These are phyloP conservation scores for Casuarina glauca DNA, from an alignment of 306 rosid genomes.

Conservation along the genomic window DNA sequence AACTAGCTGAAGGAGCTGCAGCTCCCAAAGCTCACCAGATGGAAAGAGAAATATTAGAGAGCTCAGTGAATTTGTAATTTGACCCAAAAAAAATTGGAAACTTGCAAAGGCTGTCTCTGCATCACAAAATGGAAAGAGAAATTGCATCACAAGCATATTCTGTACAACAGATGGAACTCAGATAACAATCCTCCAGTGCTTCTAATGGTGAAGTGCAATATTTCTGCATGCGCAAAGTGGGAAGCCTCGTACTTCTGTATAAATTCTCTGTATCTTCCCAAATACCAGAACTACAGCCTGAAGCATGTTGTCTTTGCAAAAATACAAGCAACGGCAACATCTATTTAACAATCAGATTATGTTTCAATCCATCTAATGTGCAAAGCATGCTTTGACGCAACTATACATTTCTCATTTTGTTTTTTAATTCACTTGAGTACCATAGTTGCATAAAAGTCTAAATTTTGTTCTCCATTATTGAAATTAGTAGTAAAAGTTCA, in stretches of 20 bases:
- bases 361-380: background rate
- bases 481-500: conserved; percentile 1
- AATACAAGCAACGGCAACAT: background rate
- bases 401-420: background rate
- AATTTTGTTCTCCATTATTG: background rate
- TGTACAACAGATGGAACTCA: background rate
- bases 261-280: background rate
- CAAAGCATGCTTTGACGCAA: background rate
- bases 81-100: background rate
- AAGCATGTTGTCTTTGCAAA: background rate
- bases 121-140: background rate
- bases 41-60: conserved; percentile 16
- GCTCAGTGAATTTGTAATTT: conserved; percentile 11
- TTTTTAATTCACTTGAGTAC: background rate
- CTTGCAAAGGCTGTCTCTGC: conserved; percentile 6
- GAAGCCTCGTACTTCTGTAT: conserved; percentile 3
- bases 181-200: background rate
- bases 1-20: conserved; percentile 14
- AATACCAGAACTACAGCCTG: background rate
- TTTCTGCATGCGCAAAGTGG: conserved; percentile 8
- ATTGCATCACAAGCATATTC: background rate
- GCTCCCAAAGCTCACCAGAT: conserved; percentile 1
- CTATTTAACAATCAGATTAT: background rate
- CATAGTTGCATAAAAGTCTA: background rate
- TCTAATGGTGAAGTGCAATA: background rate